Base-by-base conservation (phyloP, 2,329 filamentous ascomycete genomes). In the Aureobasidium namibiae region DNA sequence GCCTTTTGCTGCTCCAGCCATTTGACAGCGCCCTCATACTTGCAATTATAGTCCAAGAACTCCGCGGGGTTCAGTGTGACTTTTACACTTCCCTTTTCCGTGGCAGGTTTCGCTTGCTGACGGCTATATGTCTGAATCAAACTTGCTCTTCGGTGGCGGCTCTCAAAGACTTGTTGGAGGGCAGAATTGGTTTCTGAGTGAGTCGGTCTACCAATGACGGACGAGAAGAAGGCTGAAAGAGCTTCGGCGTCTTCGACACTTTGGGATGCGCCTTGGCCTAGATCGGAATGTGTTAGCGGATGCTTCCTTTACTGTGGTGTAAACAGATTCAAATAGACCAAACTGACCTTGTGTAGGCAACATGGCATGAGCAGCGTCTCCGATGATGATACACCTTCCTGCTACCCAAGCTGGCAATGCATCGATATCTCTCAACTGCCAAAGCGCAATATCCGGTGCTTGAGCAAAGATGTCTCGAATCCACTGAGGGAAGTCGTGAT, bases 361-460 rank as follows among this genome's bases (percentile, higher is more conserved):
- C 48, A 29, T 52, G 9, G 26, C 52, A 64, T 75, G 72, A 7
- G 72, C 72, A 1, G 71, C 71, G 60, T 75, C 72, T 0, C 73
- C 72, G 8, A 74, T 68, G 34, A 61, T 42, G 18, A 62, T 59
- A 24, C 29, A 64, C 1, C 66, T 62, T 8, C 63, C 65, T 18
- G 67, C 67, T 4, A 46, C 68, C 72, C 72, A 75, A 5, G 63
- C 70, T 2, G 63, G 59, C 23, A 78, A 56, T 0, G 74, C 71
- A 52, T 77, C 75, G 24, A 75, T 61, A 61, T 79, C 76, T 33
- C 75, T 72, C 2, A 78, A 64, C 59, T 78, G 75, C 75, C 76
- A 80, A 0, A 79, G 65, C 1, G 71, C 73, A 2, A 78, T 67
- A 52, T 72, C 67, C 8, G 68, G 62, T 1, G 69, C 69, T 3